Conservation (phyloP, 129 eudicot species). For the Ambrosia artemisiifolia region DNA sequence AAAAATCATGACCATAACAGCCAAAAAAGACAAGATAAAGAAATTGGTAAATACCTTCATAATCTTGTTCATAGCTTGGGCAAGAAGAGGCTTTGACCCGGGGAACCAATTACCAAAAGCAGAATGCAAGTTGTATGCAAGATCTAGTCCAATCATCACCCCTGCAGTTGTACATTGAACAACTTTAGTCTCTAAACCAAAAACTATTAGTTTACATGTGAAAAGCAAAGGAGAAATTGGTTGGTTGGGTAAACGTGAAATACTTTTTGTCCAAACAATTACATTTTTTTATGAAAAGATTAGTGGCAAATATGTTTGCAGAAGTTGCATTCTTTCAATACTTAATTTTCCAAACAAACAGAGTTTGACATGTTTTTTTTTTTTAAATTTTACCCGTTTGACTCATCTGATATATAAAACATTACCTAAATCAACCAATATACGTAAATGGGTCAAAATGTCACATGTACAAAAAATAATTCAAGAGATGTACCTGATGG, state of each 20-base stretch:
- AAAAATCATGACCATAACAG: neutral
- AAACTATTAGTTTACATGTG: neutral
- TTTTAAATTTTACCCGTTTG: too few relatives aligned
- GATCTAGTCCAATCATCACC: constrained; percentile 96
- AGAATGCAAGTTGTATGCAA: constrained; percentile 97
- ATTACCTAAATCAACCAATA: too few relatives aligned
- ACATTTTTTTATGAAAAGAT: neutral
- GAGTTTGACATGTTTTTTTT: neutral
- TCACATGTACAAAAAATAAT: neutral
- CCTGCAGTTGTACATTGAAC: constrained; percentile 42
- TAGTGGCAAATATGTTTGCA: neutral
- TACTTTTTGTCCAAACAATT: neutral
- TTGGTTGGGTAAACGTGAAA: neutral
- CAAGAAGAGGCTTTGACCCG: constrained; percentile 92
- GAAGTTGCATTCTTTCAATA: neutral
- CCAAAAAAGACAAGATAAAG: neutral
- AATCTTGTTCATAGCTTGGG: constrained; percentile 98
- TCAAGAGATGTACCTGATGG: constrained; percentile 65
- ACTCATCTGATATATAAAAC: too few relatives aligned
- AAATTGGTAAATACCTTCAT: constrained; percentile 65
- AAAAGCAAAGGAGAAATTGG: neutral
- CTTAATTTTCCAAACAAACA: too few relatives aligned
- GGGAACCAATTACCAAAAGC: constrained; percentile 99
- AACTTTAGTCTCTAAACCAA: neutral
- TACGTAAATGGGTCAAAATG: too few relatives aligned